Evolutionary conservation across 331 rosid species (phyloP).

Genomic region (Ulmus americana): DNA sequence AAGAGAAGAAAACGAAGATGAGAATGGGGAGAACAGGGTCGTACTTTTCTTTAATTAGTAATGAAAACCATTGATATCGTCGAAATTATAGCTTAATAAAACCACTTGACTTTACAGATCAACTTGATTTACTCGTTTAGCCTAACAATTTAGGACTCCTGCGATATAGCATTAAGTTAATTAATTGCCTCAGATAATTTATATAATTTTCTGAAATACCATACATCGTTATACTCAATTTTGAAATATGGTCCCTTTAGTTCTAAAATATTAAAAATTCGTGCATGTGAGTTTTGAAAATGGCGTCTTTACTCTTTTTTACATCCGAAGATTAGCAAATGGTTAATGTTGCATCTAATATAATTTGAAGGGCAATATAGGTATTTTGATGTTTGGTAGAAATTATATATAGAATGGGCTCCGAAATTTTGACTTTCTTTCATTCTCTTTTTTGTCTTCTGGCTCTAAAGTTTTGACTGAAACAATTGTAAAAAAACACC

Average conservation of each 20-base stretch:
- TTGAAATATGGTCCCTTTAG: background rate
- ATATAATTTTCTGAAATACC: background rate
- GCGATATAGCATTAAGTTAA: background rate
- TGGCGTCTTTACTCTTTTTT: too few relatives aligned
- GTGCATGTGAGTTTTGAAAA: too few relatives aligned
- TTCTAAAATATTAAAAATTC: background rate
- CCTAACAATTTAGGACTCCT: conserved; percentile 3
- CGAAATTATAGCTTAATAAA: background rate
- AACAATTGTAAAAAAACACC: background rate
- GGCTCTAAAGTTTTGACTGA: too few relatives aligned
- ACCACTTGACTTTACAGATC: background rate
- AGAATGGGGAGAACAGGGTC: background rate
- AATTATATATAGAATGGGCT: background rate
- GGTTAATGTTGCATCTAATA: too few relatives aligned
- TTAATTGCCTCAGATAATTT: background rate
- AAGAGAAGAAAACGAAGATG: background rate
- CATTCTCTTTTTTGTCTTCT: background rate
- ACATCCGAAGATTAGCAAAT: too few relatives aligned
- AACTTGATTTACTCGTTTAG: conserved; percentile 1
- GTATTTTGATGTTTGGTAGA: background rate
- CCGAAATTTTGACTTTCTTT: background rate
- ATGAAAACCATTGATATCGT: background rate
- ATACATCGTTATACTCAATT: background rate
- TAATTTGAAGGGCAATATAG: background rate
- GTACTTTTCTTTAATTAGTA: background rate